Evolutionary conservation across 2,329 filamentous ascomycete species (phyloP), one percentile per base, ranked within the genome.

Genomic region (Zarea fungicola): DNA sequence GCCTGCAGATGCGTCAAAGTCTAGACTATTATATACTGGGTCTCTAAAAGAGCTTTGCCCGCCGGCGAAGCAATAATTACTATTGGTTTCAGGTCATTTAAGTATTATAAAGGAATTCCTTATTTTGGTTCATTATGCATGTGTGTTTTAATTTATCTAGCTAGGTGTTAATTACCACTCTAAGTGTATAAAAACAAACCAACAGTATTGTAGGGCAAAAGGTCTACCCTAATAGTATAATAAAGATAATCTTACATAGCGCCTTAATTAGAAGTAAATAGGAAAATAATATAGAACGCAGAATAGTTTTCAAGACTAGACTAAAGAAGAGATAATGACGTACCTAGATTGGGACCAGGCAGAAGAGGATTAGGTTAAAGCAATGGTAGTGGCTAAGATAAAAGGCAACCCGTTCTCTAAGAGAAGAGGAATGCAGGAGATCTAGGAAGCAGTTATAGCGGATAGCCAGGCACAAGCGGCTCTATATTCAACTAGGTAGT

Each of bases 311-410:
- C 18, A 19, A 37, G 34, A 36, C 19, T 36, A 11, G 34, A 22
- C n/a, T 22, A 36, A 5, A 25, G 36, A 58, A 39, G 54, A 60
- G 41, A 57, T 59, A 49, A 58, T 56, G 50, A 51, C 54, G 25
- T 59, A 58, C 50, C 35, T 58, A 21, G 56, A 59, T 42, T 59
- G 54, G 55, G 48, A 51, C 14, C 55, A 48, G 42, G 49, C 51
- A 16, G 55, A 60, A 48, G 44, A 58, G 29, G 49, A 56, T n/a
- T 52, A 54, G 10, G 42, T 58, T 42, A 52, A 57, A 42, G 51
- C 51, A 29, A 40, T 47, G 26, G 41, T 56, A 10, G 47, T 41
- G 5, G 34, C 13, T 43, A 49, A 58, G 48, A 51, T 52, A 22
- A 48, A 40, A 25, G 34, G 31, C 4, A 52, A 52, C 22, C 47